A percentile compares a stretch with the other conserved stretches of the same genome.
Conservation (phyloP, 1,284 basidiomycete species). For the Xanthoconium separans region DNA sequence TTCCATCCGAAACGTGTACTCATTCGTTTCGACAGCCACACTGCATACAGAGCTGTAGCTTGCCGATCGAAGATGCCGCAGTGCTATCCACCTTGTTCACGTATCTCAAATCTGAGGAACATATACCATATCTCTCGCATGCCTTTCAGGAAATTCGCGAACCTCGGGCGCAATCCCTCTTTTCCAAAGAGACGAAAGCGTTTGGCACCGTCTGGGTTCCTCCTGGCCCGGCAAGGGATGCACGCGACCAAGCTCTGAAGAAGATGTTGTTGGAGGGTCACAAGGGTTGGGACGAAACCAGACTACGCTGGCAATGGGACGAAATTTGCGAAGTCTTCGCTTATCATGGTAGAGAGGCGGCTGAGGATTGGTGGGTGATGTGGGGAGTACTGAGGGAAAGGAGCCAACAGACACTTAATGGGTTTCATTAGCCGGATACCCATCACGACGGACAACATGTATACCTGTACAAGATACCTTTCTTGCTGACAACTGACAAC, state of each 20-base stretch:
- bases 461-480: conserved; percentile 7
- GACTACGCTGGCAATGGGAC: conserved; percentile 41
- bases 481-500: background rate
- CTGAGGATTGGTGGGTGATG: conserved; percentile 49
- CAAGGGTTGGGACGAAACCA: conserved; percentile 32
- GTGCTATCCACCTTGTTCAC: conserved; percentile 46
- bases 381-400: conserved; percentile 40
- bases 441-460: conserved; percentile 3
- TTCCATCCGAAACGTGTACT: background rate
- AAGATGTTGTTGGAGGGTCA: conserved; percentile 27
- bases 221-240: conserved; percentile 38
- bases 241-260: conserved; percentile 39
- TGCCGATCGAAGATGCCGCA: conserved; percentile 42
- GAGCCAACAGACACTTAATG: conserved; percentile 21
- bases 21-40: conserved; percentile 33
- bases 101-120: conserved; percentile 38
- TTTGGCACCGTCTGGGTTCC: conserved; percentile 32
- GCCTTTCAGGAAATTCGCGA: conserved; percentile 48
- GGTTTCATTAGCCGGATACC: conserved; percentile 9
- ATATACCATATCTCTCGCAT: conserved; percentile 40
- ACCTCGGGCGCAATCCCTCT: conserved; percentile 26
- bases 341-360: conserved; percentile 44
- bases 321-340: conserved; percentile 43
- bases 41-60: conserved; percentile 33
- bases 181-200: conserved; percentile 28